Evolutionary conservation across 305 asterid genomes (phyloP), one percentile per base, ranked within the genome.

Genomic region (Solanum hybrid): DNA sequence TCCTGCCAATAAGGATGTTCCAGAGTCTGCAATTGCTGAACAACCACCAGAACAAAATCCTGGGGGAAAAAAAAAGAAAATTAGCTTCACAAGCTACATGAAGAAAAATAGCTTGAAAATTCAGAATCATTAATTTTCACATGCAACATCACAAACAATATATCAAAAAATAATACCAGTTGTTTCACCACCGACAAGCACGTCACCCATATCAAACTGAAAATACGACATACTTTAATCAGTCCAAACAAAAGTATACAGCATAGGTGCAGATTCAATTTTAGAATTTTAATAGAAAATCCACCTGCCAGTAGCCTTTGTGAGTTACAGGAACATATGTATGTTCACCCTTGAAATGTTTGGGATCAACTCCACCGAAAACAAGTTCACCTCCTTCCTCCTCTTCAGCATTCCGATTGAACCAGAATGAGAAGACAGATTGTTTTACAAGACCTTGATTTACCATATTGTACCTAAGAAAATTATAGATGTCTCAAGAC

Each of bases 241-340:
- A 77, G 75, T 40, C 34, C 36, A 56, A 88, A 3, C 27, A 75
- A 42, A 88, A 32, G 76, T 22, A 78, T 35, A 69, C 35, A 64
- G 78, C 85, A 88, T 64, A 32, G 56, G 24, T 56, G 66, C 60
- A 88, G 17, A 56, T 88, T n/a, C 36, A 31, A 27, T 88, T 36
- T 88, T 15, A 37, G 56, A 56, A 38, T 88, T 78, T 82, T 79
- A 72, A 60, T n/a, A 45, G 89, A 72, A 89, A 73, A 85, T 3
- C 15, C 36, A 96, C 99, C 98, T 97, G 99, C 99, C 99, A 96
- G 90, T 97, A 97, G 42, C 99, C 99, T 93, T 97, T 95, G 88
- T 89, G 97, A 85, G 98, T 95, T 71, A 97, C 98, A 37, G 97
- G 97, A 86, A 93, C 98, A 86, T 94, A 97, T 5, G 97, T 94